These are phyloP conservation scores for Neonectria sp. DNA, from an alignment of 2,329 filamentous ascomycete species.

Conservation along the genomic window DNA sequence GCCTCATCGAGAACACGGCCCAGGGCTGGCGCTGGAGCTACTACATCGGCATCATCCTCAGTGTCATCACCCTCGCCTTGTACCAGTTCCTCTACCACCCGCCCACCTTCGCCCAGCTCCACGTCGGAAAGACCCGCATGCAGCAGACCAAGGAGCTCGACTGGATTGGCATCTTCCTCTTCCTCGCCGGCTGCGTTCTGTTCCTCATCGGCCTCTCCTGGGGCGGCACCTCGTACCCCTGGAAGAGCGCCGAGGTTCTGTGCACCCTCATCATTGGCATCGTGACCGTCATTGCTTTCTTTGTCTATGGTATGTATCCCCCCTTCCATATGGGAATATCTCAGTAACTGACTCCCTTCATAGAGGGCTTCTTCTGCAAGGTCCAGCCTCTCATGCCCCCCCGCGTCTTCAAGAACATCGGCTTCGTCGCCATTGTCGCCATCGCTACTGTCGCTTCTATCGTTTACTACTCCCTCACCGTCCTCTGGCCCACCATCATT, in stretches of 20 bases:
- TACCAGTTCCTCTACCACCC: constrained; percentile 64
- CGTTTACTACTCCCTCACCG: constrained; percentile 61
- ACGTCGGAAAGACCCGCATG: constrained; percentile 55
- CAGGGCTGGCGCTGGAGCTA: constrained; percentile 65
- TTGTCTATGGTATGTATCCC: constrained; percentile 51
- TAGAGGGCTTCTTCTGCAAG: constrained; percentile 54
- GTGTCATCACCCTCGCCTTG: constrained; percentile 55
- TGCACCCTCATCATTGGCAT: constrained; percentile 57
- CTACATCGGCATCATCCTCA: constrained; percentile 63
- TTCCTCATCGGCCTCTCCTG: constrained; percentile 61
- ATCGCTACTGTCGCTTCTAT: constrained; percentile 59
- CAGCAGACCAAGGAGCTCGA: constrained; percentile 62
- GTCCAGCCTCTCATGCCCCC: constrained; percentile 59
- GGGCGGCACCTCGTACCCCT: constrained; percentile 60
- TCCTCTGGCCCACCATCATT: constrained; percentile 62
- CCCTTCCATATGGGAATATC: background rate
- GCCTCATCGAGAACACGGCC: constrained; percentile 58
- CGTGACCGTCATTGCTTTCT: constrained; percentile 52
- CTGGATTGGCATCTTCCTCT: constrained; percentile 61
- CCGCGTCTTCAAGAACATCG: constrained; percentile 58
- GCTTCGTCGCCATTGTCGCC: constrained; percentile 57
- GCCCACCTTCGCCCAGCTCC: constrained; percentile 60
- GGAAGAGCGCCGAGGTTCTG: constrained; percentile 57
- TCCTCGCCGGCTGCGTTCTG: constrained; percentile 57
- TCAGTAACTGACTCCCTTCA: constrained; percentile 14